Base-by-base conservation (phyloP, 768 basidiomycete genomes). In the Austroboletus eburneus region DNA sequence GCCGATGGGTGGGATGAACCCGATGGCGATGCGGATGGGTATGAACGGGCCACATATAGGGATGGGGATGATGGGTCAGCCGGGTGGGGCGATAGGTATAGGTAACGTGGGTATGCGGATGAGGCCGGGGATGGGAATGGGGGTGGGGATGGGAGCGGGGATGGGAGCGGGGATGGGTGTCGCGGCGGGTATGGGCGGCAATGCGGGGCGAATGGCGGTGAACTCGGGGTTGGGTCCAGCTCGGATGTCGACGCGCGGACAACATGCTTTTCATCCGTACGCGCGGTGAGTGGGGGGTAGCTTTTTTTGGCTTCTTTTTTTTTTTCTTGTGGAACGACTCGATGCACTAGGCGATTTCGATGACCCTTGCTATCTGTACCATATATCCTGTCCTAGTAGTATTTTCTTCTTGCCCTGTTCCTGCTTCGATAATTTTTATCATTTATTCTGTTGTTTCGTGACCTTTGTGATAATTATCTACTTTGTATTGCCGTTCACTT, bases 251-350 rank as follows among this genome's bases (percentile, higher is more conserved):
- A 73, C 55, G 22, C 72, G 79, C 18, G 81, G 80, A 47, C 79
- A 80, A 51, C 77, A 80, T 52, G 72, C 70, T 48, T 83, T 80
- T 64, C 81, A 83, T 64, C 81, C 81, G n/a, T 83, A 83, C 59
- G 72, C 80, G 44, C 73, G 81, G 56, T 81, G 68, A 64, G 45
- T 35, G 25, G 21, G 12, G 3, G 18, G 21, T 25, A 10, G 12
- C n/a, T 3, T 4, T 20, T 39, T 30, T 24, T n/a, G n/a, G n/a
- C n/a, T n/a, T n/a, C n/a, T n/a, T n/a, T n/a, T n/a, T n/a, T n/a
- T n/a, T n/a, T n/a, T n/a, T n/a, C n/a, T n/a, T n/a, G n/a, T n/a
- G n/a, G n/a, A n/a, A n/a, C n/a, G 32, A 45, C 18, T 8, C 21
- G 29, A 18, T n/a, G n/a, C 25, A 27, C 25, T 27, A 27, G 6